Conservation (phyloP, 1,284 basidiomycete genomes). For the Cutaneotrichosporon arboriforme region DNA sequence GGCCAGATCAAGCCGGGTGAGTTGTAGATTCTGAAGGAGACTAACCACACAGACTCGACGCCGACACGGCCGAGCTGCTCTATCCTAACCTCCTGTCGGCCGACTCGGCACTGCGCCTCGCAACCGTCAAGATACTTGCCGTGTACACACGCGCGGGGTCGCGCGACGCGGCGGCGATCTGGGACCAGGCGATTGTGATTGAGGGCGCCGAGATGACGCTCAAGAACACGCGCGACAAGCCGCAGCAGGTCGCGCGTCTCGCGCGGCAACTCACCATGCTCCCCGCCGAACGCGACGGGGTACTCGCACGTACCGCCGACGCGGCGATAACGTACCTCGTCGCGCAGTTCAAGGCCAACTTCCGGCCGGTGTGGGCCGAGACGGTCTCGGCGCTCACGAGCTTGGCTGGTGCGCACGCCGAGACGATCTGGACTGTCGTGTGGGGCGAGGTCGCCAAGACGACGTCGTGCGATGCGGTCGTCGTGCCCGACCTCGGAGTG, state of each 20-base stretch:
- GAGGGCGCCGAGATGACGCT: conserved; percentile 70
- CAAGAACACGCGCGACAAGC: conserved; percentile 73
- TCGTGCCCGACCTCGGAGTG: conserved; percentile 27
- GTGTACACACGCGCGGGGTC: conserved; percentile 16
- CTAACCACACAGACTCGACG: conserved; percentile 6
- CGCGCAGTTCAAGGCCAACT: conserved; percentile 77
- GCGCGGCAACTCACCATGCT: conserved; percentile 29
- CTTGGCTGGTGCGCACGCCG: conserved; percentile 58
- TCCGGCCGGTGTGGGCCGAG: conserved; percentile 83
- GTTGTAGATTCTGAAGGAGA: no score
- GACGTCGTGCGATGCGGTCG: conserved; percentile 18
- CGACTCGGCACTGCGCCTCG: conserved; percentile 45
- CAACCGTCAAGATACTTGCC: conserved; percentile 45
- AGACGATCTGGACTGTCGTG: conserved; percentile 65
- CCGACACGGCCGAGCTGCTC: conserved; percentile 25
- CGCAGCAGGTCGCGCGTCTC: conserved; percentile 57
- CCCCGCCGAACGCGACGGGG: conserved; percentile 14
- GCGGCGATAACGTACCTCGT: conserved; percentile 33
- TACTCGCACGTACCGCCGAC: conserved; percentile 2
- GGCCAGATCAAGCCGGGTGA: conserved; percentile 32
- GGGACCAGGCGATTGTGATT: conserved; percentile 62
- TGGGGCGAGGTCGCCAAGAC: conserved; percentile 58
- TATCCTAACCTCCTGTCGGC: conserved; percentile 49
- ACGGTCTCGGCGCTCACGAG: conserved; percentile 63
- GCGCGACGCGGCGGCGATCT: conserved; percentile 36